Percentiles rank a stretch among this genome's conserved stretches.
Evolutionary conservation across 306 rosid species (phyloP).

Genomic region (Dalbergia cultrata): DNA sequence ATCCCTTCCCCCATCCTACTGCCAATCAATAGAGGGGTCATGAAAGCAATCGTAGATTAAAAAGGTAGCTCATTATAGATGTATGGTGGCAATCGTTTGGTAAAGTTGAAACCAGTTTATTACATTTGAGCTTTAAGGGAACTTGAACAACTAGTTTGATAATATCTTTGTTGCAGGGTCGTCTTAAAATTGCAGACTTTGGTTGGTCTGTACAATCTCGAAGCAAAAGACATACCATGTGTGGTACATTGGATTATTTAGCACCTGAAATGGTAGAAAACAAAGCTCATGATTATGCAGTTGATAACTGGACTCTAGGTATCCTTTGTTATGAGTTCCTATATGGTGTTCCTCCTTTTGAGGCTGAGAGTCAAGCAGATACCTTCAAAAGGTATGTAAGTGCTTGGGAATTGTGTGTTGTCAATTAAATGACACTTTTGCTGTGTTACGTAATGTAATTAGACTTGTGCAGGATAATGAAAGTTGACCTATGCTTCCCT

Average conservation of each 20-base stretch:
- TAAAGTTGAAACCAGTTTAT: neutral
- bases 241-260: conserved; percentile 92
- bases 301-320: conserved; percentile 93
- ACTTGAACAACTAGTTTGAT: conserved; percentile 26
- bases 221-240: conserved; percentile 84
- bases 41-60: neutral
- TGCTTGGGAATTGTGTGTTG: neutral
- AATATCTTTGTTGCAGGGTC: conserved; percentile 62
- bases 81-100: neutral
- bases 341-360: conserved; percentile 88
- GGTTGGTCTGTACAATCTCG: conserved; percentile 98
- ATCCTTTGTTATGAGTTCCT: conserved; percentile 92
- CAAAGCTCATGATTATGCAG: conserved; percentile 81
- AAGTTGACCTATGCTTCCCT: conserved; percentile 79
- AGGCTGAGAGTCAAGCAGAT: conserved; percentile 85
- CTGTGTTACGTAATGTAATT: conserved; percentile 9
- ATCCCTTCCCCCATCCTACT: neutral
- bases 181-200: conserved; percentile 92
- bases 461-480: conserved; percentile 64
- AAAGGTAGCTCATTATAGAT: neutral
- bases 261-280: conserved; percentile 96
- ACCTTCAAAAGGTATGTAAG: conserved; percentile 72
- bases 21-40: neutral
- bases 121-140: neutral
- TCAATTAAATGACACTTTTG: conserved; percentile 6